Evolutionary conservation across 2,329 filamentous ascomycete species (phyloP).

Genomic region (Aspergillus pseudoterreus): DNA sequence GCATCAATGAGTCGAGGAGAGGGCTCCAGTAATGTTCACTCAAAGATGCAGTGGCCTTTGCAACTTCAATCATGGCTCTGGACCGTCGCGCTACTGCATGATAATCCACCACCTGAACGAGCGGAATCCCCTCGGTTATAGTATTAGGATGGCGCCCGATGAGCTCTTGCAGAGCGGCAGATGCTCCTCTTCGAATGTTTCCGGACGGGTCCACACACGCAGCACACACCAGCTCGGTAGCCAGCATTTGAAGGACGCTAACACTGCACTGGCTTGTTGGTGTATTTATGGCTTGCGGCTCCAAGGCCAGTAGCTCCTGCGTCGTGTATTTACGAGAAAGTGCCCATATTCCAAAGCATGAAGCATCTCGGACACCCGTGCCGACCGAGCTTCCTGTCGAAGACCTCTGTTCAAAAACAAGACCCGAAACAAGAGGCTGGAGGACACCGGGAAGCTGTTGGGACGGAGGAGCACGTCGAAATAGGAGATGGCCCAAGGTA

Average conservation of each 20-base stretch:
- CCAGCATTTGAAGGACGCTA: slow-evolving; percentile 68
- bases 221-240: slow-evolving; percentile 73
- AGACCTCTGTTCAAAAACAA: slow-evolving; percentile 85
- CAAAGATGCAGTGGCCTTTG: slow-evolving; percentile 64
- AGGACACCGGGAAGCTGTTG: slow-evolving; percentile 69
- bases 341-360: slow-evolving; percentile 95
- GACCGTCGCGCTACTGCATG: slow-evolving; percentile 86
- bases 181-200: slow-evolving; percentile 88
- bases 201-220: slow-evolving; percentile 85
- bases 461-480: slow-evolving; percentile 74
- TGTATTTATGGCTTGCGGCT: slow-evolving; percentile 31
- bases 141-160: slow-evolving; percentile 89
- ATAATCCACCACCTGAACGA: slow-evolving; percentile 91
- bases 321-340: slow-evolving; percentile 83
- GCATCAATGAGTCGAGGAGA: slow-evolving; percentile 66
- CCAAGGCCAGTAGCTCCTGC: slow-evolving; percentile 65
- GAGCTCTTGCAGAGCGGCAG: slow-evolving; percentile 88
- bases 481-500: slow-evolving; percentile 80
- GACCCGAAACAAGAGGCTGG: slow-evolving; percentile 70
- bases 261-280: slow-evolving; percentile 25
- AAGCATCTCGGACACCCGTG: slow-evolving; percentile 87
- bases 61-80: slow-evolving; percentile 75
- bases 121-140: slow-evolving; percentile 72
- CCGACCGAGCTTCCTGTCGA: slow-evolving; percentile 81
- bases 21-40: slow-evolving; percentile 63